Evolutionary conservation across 2,329 filamentous ascomycete genomes (phyloP), one percentile per base, ranked within the genome.

Genomic region (Sphaerulina musiva): DNA sequence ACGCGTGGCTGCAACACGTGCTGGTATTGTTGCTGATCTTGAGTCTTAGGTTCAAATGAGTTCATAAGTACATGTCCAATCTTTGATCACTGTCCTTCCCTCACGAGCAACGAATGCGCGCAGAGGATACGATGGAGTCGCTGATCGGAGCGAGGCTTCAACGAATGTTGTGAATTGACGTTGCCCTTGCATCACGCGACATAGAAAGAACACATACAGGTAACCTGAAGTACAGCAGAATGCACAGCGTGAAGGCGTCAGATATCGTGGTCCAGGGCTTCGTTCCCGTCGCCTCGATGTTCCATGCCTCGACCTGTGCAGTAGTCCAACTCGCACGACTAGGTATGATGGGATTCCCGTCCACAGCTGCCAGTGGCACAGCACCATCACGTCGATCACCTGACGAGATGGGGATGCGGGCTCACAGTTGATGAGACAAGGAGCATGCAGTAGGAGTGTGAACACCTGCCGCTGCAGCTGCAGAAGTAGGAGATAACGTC

Each of bases 31-130:
- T 26, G 51, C 48, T 67, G 65, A 62, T 69, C 14, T 60, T 67
- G 9, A 66, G 71, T 2, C 69, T 78, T 9, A 66, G 77, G 6
- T 17, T 68, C 69, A 0, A 76, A 79, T 60, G 76, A 79, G 57
- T 78, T 77, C 57, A 70, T 78, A 2, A 71, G 78, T 39, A 41
- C 14, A 23, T 78, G 78, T 58, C 66, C 69, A 43, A 17, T 17
- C 14, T 17, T 17, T 17, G 20, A 20, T 20, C 20, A 20, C 20
- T 20, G 20, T 20, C 20, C 20, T 72, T 67, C 26, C 6, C 26
- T 26, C 1, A 26, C 26, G 26, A 26, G 26, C 26, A 26, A 26
- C 6, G 26, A 26, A 26, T 26, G 6, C 26, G 26, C 26, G 26
- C 26, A 6, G 26, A 26, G 26, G 6, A 6, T 29, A 29, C 26